Evolutionary conservation across 140 eudicot genomes (phyloP), one percentile per base, ranked within the genome.

Genomic region (Anethum foeniculum): DNA sequence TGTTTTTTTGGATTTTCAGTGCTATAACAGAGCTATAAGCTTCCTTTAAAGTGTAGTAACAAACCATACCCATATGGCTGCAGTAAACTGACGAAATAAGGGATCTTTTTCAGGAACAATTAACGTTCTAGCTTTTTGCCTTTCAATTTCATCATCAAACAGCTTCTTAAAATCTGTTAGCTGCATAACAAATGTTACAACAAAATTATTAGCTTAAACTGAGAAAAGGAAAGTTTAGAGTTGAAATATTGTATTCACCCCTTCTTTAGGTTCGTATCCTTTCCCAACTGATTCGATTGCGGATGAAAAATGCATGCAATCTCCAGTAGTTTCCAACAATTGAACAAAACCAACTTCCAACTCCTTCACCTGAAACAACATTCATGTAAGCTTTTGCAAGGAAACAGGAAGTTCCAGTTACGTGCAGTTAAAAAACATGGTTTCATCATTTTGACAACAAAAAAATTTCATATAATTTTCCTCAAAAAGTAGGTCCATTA

Each of bases 11-110:
- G 30, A 16, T 7, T 18, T 80, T 4, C 4, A 36, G 25, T 36
- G 27, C 43, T 58, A 68, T 58, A 16, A 36, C 36, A 75, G 19
- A 75, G 65, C 68, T 75, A n/a, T 62, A 62, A 44, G 65, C 28
- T 74, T 77, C 43, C 52, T 46, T 28, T 76, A 38, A 80, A 49
- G 18, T 62, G 36, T 25, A 16, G 64, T n/a, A 75, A 4, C 19
- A 76, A 79, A n/a, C 34, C 85, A 74, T 87, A 91, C 98, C 99
- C 99, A 96, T 2, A 96, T 84, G 64, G 98, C 97, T 88, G 91
- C 91, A 74, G 81, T 92, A 28, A 96, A 96, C 75, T 90, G 97
- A 83, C 98, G 91, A 67, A 96, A 81, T 46, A 87, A 78, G 41
- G 78, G 86, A 80, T 84, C 84, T 73, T 84, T 91, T 78, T 93